Percentiles rank a stretch among this genome's conserved stretches.
phyloP scores from a whole-genome alignment of 2,329 filamentous ascomycete species.

The Diaporthe citriasiana region DNA sequence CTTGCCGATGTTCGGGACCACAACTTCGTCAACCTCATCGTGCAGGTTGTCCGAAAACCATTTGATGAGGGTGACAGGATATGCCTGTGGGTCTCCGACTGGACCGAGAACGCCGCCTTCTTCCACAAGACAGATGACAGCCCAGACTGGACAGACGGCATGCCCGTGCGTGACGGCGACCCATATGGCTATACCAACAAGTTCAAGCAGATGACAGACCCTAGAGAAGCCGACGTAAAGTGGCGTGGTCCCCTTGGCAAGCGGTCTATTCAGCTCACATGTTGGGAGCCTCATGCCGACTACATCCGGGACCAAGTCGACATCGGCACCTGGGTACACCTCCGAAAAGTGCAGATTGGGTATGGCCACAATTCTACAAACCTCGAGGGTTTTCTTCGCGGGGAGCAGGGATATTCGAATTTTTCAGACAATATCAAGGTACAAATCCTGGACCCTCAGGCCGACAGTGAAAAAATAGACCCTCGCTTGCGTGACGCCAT shows the following conservation, averaged over 20 bases:
- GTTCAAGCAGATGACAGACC: slow-evolving; percentile 46
- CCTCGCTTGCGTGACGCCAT: slow-evolving; percentile 69
- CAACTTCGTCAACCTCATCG: slow-evolving; percentile 78
- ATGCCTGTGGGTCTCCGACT: slow-evolving; percentile 85
- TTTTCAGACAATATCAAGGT: slow-evolving; percentile 68
- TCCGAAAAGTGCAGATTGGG: slow-evolving; percentile 82
- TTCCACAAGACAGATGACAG: slow-evolving; percentile 61
- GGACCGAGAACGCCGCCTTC: slow-evolving; percentile 78
- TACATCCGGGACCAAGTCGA: slow-evolving; percentile 70
- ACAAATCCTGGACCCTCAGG: slow-evolving; percentile 59
- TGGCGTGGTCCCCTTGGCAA: slow-evolving; percentile 85
- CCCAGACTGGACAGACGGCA: slow-evolving; percentile 49
- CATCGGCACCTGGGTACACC: slow-evolving; percentile 71
- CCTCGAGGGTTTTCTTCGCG: slow-evolving; percentile 80
- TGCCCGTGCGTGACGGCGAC: slow-evolving; percentile 62
- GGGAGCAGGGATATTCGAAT: slow-evolving; percentile 63
- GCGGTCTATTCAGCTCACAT: slow-evolving; percentile 77
- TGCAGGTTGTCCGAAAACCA: slow-evolving; percentile 73
- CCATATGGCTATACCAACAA: slow-evolving; percentile 65
- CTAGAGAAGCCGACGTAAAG: slow-evolving; percentile 40
- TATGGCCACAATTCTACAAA: slow-evolving; percentile 63
- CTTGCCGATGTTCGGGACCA: slow-evolving; percentile 72
- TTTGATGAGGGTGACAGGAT: slow-evolving; percentile 60
- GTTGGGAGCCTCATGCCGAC: slow-evolving; percentile 77
- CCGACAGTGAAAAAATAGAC: slow-evolving; percentile 59